Evolutionary conservation across 257 asterid species (phyloP).

Genomic region (Fraxinus pennsylvanica): DNA sequence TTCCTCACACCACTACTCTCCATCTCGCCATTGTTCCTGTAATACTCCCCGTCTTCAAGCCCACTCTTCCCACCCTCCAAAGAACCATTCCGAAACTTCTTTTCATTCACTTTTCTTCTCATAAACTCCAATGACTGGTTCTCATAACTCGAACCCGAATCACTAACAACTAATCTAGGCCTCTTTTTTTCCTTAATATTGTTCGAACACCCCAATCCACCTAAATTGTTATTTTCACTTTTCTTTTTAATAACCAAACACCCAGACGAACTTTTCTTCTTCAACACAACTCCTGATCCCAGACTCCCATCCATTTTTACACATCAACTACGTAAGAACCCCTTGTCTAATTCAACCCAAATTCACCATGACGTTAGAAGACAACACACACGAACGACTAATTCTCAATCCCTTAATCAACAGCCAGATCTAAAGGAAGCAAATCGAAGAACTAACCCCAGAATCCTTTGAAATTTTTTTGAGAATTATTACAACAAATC

Average conservation of each 20-base stretch:
- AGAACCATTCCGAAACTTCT: conserved; percentile 42
- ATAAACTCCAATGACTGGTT: conserved; percentile 57
- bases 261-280: conserved; percentile 91
- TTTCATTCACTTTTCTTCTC: conserved; percentile 52
- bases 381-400: conserved; percentile 21
- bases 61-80: conserved; percentile 47
- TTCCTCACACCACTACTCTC: conserved; percentile 51
- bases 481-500: background rate
- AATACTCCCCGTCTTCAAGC: conserved; percentile 39
- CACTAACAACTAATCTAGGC: conserved; percentile 46
- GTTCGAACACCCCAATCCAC: conserved; percentile 44
- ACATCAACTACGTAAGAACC: conserved; percentile 35
- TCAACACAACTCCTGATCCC: conserved; percentile 81
- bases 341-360: conserved; percentile 38
- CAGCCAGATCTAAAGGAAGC: conserved; percentile 68
- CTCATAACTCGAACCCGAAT: conserved; percentile 68
- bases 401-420: conserved; percentile 26
- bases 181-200: conserved; percentile 56
- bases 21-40: conserved; percentile 41
- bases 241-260: conserved; percentile 86
- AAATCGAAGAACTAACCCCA: conserved; percentile 28
- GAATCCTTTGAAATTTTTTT: background rate
- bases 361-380: conserved; percentile 26
- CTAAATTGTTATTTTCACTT: conserved; percentile 45
- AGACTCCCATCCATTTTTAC: conserved; percentile 65